phyloP scores from a whole-genome alignment of 129 eudicot genomes.

The Lonicera japonica region DNA sequence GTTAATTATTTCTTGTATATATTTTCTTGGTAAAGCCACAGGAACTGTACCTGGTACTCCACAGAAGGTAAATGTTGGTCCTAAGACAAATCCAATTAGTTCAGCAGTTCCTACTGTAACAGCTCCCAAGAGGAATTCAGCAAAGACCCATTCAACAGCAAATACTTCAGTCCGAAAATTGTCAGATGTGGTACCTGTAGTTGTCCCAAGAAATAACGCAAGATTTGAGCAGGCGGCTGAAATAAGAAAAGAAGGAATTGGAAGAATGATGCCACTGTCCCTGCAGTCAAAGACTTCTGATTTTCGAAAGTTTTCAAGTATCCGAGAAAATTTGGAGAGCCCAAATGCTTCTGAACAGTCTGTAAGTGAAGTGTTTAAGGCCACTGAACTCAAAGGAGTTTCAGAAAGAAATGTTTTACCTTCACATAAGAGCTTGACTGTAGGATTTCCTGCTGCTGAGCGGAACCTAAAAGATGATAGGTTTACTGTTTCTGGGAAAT shows the following conservation, averaged over 20 bases:
- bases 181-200: slow-evolving; percentile 62
- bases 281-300: slow-evolving; percentile 45
- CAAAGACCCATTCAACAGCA: slow-evolving; percentile 48
- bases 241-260: slow-evolving; percentile 62
- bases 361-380: slow-evolving; percentile 36
- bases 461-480: slow-evolving; percentile 45
- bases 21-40: slow-evolving; percentile 50
- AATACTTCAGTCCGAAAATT: slow-evolving; percentile 43
- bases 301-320: slow-evolving; percentile 39
- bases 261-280: slow-evolving; percentile 44
- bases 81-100: slow-evolving; percentile 37
- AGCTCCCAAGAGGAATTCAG: slow-evolving; percentile 42
- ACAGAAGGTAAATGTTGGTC: slow-evolving; percentile 50
- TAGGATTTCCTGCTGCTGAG: slow-evolving; percentile 32
- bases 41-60: slow-evolving; percentile 60
- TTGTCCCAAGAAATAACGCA: slow-evolving; percentile 72
- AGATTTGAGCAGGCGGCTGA: slow-evolving; percentile 59
- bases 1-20: neutral
- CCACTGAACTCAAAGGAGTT: slow-evolving; percentile 30
- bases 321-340: slow-evolving; percentile 52
- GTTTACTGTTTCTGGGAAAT: slow-evolving; percentile 35
- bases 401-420: slow-evolving; percentile 20
- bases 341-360: slow-evolving; percentile 33
- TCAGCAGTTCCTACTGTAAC: slow-evolving; percentile 42
- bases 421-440: slow-evolving; percentile 18